These are phyloP conservation scores for Cicer chorassanicum DNA, from an alignment of 306 rosid genomes.

Conservation along the genomic window DNA sequence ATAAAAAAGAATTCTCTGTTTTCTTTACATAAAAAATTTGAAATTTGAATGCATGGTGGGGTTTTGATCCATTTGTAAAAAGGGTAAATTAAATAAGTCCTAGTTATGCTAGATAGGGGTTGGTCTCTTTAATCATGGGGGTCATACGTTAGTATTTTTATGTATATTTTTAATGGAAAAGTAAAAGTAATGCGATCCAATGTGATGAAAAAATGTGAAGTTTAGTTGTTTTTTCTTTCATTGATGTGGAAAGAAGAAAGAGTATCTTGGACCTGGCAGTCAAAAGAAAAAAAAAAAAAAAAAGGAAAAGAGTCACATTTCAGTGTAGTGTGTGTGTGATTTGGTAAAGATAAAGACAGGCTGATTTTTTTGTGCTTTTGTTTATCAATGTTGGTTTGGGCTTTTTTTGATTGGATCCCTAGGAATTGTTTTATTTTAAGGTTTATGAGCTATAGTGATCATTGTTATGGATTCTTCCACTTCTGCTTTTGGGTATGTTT, in stretches of 20 bases:
- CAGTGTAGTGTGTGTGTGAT: constrained; percentile 48
- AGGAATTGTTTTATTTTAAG: constrained; percentile 35
- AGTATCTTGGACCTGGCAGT: constrained; percentile 75
- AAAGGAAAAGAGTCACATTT: constrained; percentile 38
- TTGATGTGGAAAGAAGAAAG: constrained; percentile 55
- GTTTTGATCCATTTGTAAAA: constrained; percentile 64
- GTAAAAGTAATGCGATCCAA: constrained; percentile 55
- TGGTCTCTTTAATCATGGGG: constrained; percentile 45
- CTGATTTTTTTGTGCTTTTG: constrained; percentile 41
- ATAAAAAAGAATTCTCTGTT: too few species aligned
- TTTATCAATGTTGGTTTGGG: constrained; percentile 49
- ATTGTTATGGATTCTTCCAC: too few species aligned
- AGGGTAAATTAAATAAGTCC: constrained; percentile 51
- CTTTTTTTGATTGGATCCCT: constrained; percentile 49
- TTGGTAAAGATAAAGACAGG: constrained; percentile 49
- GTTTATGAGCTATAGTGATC: too few species aligned
- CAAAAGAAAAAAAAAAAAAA: constrained; percentile 53
- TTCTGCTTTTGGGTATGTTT: too few species aligned
- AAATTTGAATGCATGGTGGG: constrained; percentile 43
- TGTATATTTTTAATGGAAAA: constrained; percentile 54
- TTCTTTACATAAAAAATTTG: too few species aligned
- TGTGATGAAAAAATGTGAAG: constrained; percentile 59
- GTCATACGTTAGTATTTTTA: constrained; percentile 44
- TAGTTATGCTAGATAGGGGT: constrained; percentile 50
- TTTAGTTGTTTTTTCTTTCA: constrained; percentile 33